Evolutionary conservation across 2,329 filamentous ascomycete species (phyloP), one percentile per base, ranked within the genome.

Genomic region (Colletotrichum sp.): DNA sequence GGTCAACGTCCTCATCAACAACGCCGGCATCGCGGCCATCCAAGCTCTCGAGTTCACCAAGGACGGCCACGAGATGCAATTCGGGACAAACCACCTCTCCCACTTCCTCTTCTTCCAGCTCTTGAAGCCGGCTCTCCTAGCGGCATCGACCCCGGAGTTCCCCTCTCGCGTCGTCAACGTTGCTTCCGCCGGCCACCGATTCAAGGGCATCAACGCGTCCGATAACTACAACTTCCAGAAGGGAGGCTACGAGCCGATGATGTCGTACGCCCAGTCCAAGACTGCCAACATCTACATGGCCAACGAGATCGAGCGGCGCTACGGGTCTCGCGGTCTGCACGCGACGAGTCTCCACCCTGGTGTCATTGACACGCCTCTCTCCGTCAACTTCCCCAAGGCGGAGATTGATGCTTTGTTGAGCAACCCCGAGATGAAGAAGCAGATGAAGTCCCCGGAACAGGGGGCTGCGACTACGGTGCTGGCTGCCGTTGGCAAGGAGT

Each of bases 241-340:
- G 5, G 80, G 77, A 34, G 76, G 61, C 8, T 80, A 89, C 75
- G 72, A 84, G 6, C 83, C 83, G 0, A 82, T 79, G 68, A 16
- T 70, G 1, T 83, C 87, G 1, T 92, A 91, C 74, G 86, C 83
- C 0, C 86, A 89, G 77, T 83, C 84, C 61, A 92, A 92, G 78
- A 84, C 85, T 0, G 89, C 90, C 11, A 89, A 88, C 70, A 85
- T 90, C 30, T 89, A 86, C 78, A 86, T 88, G 68, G 86, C 89
- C 3, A 89, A 88, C 73, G 85, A 89, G 71, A 84, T 91, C 27
- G 89, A 91, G 52, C 84, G 89, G 1, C 84, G 84, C 1, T 74
- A 74, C 27, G 72, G 66, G 1, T 27, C 67, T 15, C 22, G 30
- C 19, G 67, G 67, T 1, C 12, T 75, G 5, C 90, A 89, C 76